These are phyloP conservation scores for Cicer judaicum DNA, from an alignment of 306 rosid genomes.

Conservation along the genomic window DNA sequence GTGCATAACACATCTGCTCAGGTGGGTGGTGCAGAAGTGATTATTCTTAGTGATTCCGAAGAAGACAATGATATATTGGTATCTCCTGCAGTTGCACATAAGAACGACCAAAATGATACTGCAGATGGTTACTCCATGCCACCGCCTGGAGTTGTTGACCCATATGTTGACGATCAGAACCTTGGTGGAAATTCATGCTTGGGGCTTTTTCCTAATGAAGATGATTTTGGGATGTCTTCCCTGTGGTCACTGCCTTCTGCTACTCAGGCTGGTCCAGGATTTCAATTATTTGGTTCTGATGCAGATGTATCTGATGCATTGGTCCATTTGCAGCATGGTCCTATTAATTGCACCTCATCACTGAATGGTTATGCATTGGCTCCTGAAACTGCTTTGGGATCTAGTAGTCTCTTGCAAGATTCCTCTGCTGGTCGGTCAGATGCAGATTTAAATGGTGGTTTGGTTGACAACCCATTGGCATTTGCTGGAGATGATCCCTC, in stretches of 20 bases:
- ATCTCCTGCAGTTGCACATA: constrained; percentile 56
- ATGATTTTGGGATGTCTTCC: constrained; percentile 73
- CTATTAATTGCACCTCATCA: constrained; percentile 73
- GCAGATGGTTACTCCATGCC: constrained; percentile 62
- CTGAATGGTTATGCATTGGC: constrained; percentile 73
- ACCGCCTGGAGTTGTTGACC: constrained; percentile 67
- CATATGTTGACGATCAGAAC: constrained; percentile 72
- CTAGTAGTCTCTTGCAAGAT: constrained; percentile 62
- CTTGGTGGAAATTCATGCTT: constrained; percentile 76
- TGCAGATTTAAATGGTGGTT: constrained; percentile 75
- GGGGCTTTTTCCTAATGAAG: constrained; percentile 80
- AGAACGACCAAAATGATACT: constrained; percentile 58
- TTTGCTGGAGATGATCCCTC: constrained; percentile 93
- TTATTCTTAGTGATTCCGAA: constrained; percentile 93
- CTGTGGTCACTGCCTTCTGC: constrained; percentile 73
- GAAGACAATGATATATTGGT: constrained; percentile 74
- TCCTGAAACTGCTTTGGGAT: constrained; percentile 70
- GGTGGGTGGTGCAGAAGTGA: constrained; percentile 70
- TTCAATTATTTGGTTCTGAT: constrained; percentile 80
- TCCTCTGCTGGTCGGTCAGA: constrained; percentile 65
- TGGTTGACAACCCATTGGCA: constrained; percentile 87
- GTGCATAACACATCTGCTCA: constrained; percentile 64
- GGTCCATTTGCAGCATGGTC: constrained; percentile 72
- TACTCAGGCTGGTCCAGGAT: constrained; percentile 77
- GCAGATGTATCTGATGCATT: constrained; percentile 77